Percentiles rank a stretch among this genome's conserved stretches.
Evolutionary conservation across 2,329 filamentous ascomycete genomes (phyloP).

Genomic region (Fusarium ramigenum): DNA sequence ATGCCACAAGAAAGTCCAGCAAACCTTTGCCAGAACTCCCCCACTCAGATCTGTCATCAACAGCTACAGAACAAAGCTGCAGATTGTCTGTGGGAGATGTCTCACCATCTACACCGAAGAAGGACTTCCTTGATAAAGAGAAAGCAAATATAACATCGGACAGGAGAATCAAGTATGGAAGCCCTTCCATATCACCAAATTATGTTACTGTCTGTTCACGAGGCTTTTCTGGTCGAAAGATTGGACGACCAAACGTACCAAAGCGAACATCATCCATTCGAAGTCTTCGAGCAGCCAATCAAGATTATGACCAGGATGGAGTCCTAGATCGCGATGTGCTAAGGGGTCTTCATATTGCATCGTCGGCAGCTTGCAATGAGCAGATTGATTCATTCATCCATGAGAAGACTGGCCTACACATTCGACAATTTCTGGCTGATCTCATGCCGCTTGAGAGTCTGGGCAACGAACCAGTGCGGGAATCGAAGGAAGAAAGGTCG

Average conservation of each 20-base stretch:
- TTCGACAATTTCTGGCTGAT: conserved; percentile 65
- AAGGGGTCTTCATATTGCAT: conserved; percentile 63
- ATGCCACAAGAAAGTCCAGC: neutral
- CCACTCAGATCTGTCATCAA: neutral
- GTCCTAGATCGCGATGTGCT: conserved; percentile 63
- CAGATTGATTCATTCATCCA: conserved; percentile 62
- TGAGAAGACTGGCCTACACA: conserved; percentile 60
- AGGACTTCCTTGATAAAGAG: neutral
- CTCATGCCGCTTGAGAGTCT: conserved; percentile 61
- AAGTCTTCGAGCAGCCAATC: conserved; percentile 30
- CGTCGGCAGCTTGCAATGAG: conserved; percentile 65
- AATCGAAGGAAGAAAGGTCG: conserved; percentile 40
- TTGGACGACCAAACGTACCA: conserved; percentile 48
- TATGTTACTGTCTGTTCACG: conserved; percentile 43
- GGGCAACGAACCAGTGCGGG: conserved; percentile 43
- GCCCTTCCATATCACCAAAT: conserved; percentile 17
- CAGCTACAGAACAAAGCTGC: conserved; percentile 6
- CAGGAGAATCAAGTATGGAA: neutral
- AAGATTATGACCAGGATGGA: conserved; percentile 49
- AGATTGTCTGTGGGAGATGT: neutral
- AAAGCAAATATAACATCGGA: neutral
- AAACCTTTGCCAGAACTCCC: conserved; percentile 22
- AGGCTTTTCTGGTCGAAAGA: conserved; percentile 37
- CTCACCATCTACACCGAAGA: neutral
- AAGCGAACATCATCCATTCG: conserved; percentile 49